A percentile compares a stretch with the other conserved stretches of the same genome.
Conservation (phyloP, 2,329 filamentous ascomycete genomes). For the Diplodia intermedia region DNA sequence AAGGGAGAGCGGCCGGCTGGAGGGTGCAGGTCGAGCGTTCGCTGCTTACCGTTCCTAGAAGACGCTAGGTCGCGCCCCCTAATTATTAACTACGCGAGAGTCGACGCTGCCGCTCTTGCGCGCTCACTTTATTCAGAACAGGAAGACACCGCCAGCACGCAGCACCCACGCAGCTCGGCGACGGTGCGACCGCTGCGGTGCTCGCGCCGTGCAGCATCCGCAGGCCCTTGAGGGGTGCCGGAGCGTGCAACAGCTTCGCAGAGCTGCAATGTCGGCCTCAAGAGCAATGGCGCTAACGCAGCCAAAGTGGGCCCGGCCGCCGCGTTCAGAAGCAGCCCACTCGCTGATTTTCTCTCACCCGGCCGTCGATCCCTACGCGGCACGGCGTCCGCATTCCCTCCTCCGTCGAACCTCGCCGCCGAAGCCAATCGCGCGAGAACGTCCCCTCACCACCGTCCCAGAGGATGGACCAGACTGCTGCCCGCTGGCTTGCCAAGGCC, state of each 20-base stretch:
- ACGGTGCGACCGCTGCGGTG: slow-evolving; percentile 13
- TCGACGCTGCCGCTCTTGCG: slow-evolving; percentile 2
- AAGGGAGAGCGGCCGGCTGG: slow-evolving; percentile 23
- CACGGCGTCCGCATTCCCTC: slow-evolving; percentile 15
- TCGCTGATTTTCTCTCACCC: slow-evolving; percentile 25
- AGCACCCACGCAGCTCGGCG: neutral
- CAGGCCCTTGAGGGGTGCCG: neutral
- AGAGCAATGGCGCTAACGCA: slow-evolving; percentile 15
- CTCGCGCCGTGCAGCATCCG: slow-evolving; percentile 13
- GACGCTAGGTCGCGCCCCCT: slow-evolving; percentile 16
- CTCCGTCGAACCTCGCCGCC: slow-evolving; percentile 11
- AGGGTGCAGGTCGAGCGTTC: slow-evolving; percentile 20
- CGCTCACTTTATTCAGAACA: slow-evolving; percentile 6
- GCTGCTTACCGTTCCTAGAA: slow-evolving; percentile 22
- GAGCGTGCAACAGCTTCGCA: slow-evolving; percentile 8
- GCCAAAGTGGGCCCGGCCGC: slow-evolving; percentile 10
- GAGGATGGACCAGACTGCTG: slow-evolving; percentile 23
- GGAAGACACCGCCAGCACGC: neutral
- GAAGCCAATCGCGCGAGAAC: slow-evolving; percentile 15
- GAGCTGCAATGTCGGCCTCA: slow-evolving; percentile 7
- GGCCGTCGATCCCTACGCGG: slow-evolving; percentile 22
- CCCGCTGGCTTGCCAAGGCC: slow-evolving; percentile 42
- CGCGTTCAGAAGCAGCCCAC: slow-evolving; percentile 23
- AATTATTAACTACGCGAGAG: neutral
- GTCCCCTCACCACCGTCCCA: neutral